Conservation (phyloP, 1,284 basidiomycete species). For the Ceratobasidium sp. region DNA sequence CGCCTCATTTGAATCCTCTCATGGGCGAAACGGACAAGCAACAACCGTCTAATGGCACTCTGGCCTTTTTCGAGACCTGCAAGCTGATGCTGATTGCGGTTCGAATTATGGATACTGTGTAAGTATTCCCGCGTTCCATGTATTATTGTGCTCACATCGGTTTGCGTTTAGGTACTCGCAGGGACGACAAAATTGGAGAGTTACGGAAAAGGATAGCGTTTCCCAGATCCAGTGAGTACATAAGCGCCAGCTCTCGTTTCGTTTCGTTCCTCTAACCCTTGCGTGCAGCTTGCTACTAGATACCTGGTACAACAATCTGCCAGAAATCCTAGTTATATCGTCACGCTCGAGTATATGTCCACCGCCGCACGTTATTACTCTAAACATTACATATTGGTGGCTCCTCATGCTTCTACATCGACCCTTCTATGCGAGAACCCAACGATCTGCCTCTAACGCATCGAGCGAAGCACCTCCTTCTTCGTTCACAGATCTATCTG, state of each 20-base stretch:
- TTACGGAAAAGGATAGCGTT: constrained; percentile 44
- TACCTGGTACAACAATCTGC: constrained; percentile 70
- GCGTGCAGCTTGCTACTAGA: constrained; percentile 67
- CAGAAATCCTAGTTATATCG: constrained; percentile 64
- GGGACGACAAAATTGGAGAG: constrained; percentile 41
- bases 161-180: constrained; percentile 9
- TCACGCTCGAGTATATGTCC: constrained; percentile 64
- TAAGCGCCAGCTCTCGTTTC: constrained; percentile 4
- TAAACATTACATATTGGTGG: constrained; percentile 76
- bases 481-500: constrained; percentile 59
- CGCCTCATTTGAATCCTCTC: not conserved
- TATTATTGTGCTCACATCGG: not conserved
- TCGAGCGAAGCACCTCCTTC: constrained; percentile 58
- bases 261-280: not conserved
- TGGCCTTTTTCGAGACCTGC: constrained; percentile 67
- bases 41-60: constrained; percentile 58
- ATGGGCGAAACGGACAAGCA: constrained; percentile 15
- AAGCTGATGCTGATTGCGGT: constrained; percentile 69
- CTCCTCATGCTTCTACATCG: constrained; percentile 74
- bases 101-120: constrained; percentile 73
- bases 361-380: constrained; percentile 72
- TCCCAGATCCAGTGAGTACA: constrained; percentile 66
- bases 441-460: constrained; percentile 31
- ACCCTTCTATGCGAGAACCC: constrained; percentile 69
- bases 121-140: constrained; percentile 52